Evolutionary conservation across 345 rosid species (phyloP).

Genomic region (Sonneratia alba): DNA sequence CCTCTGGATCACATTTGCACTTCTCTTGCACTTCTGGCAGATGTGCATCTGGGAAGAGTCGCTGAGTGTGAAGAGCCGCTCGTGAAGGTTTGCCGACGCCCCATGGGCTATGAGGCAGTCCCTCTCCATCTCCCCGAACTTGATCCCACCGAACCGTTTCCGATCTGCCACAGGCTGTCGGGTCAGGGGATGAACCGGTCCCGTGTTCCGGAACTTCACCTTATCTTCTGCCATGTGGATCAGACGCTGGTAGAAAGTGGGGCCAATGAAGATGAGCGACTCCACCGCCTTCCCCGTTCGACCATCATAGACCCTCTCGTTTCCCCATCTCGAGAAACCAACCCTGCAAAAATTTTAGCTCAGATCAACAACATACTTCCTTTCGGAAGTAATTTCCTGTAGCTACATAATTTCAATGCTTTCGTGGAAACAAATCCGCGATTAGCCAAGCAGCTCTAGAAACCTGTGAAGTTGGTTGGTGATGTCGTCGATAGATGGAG

Average conservation of each 20-base stretch:
- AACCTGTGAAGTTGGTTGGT: constrained; percentile 87
- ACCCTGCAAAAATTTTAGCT: constrained; percentile 34
- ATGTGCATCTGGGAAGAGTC: constrained; percentile 73
- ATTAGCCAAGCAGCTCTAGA: background rate
- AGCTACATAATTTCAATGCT: background rate
- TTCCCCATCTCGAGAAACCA: constrained; percentile 86
- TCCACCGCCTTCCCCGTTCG: constrained; percentile 65
- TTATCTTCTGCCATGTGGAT: constrained; percentile 90
- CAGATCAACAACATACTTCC: background rate
- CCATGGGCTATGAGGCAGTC: constrained; percentile 88
- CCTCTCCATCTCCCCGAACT: constrained; percentile 90
- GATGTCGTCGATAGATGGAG: constrained; percentile 58
- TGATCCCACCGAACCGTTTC: constrained; percentile 76
- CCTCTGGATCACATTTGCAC: constrained; percentile 65
- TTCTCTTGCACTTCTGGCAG: constrained; percentile 48
- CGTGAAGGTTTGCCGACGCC: constrained; percentile 72
- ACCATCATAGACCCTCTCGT: constrained; percentile 70
- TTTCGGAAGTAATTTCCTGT: background rate
- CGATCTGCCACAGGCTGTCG: constrained; percentile 85
- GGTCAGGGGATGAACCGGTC: constrained; percentile 88
- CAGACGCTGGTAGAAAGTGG: constrained; percentile 79
- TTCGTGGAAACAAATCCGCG: background rate
- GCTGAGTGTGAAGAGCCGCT: constrained; percentile 69
- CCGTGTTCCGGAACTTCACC: constrained; percentile 85
- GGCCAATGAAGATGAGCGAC: constrained; percentile 75